phyloP scores from a whole-genome alignment of 768 basidiomycete genomes.

The Mycena floridula region DNA sequence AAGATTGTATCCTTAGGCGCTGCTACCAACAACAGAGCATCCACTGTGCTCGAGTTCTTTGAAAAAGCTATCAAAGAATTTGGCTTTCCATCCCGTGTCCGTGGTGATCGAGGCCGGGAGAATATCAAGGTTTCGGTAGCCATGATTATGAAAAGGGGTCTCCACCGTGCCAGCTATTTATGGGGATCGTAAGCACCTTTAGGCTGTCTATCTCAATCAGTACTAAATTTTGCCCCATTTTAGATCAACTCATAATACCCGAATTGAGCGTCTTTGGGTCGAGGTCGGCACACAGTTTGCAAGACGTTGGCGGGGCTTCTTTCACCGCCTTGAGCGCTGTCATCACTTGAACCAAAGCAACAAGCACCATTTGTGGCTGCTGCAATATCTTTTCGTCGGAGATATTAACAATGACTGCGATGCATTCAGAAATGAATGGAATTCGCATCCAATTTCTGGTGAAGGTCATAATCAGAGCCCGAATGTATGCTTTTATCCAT shows the following conservation, averaged over 20 bases:
- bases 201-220: neutral
- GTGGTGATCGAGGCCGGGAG: constrained; percentile 15
- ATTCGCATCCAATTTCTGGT: constrained; percentile 12
- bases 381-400: constrained; percentile 11
- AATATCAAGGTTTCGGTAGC: constrained; percentile 15
- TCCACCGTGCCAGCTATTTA: constrained; percentile 16
- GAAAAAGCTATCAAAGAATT: neutral
- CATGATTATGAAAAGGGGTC: constrained; percentile 17
- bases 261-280: constrained; percentile 9
- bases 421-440: constrained; percentile 11
- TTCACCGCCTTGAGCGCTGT: constrained; percentile 6
- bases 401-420: constrained; percentile 11
- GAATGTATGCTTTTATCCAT: constrained; percentile 3
- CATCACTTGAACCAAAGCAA: constrained; percentile 5
- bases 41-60: neutral
- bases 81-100: constrained; percentile 2
- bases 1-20: neutral
- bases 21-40: neutral
- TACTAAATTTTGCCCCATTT: neutral
- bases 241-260: constrained; percentile 11
- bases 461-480: constrained; percentile 9
- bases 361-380: constrained; percentile 7
- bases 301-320: constrained; percentile 6
- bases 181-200: constrained; percentile 5
- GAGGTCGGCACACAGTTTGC: constrained; percentile 12